phyloP scores from a whole-genome alignment of 2,329 filamentous ascomycete genomes.

The Juglanconis juglandina region DNA sequence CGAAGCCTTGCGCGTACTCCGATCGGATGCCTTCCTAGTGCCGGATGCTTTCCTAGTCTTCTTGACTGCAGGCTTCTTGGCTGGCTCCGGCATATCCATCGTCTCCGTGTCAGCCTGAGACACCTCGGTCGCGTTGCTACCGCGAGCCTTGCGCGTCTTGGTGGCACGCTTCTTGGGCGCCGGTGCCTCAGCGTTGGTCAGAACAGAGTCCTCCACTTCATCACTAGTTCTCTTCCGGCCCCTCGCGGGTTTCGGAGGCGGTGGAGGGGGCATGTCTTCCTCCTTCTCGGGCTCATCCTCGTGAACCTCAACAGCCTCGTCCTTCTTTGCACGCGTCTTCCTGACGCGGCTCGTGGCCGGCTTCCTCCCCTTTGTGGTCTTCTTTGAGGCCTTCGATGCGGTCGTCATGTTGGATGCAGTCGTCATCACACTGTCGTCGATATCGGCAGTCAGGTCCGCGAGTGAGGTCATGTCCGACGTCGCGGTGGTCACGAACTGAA shows the following conservation, averaged over 20 bases:
- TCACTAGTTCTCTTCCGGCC: slow-evolving; percentile 65
- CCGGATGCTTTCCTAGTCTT: slow-evolving; percentile 40
- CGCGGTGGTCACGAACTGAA: slow-evolving; percentile 52
- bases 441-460: slow-evolving; percentile 44
- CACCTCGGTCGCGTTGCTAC: slow-evolving; percentile 41
- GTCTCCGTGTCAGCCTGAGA: slow-evolving; percentile 40
- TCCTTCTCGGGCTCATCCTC: slow-evolving; percentile 31
- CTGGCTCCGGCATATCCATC: slow-evolving; percentile 31
- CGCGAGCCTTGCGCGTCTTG: slow-evolving; percentile 44
- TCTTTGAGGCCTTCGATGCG: slow-evolving; percentile 42
- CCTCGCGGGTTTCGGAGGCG: slow-evolving; percentile 39
- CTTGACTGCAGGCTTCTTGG: slow-evolving; percentile 30
- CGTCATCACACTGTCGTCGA: slow-evolving; percentile 59
- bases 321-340: slow-evolving; percentile 50
- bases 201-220: slow-evolving; percentile 48
- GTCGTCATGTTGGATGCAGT: slow-evolving; percentile 55
- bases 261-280: slow-evolving; percentile 29
- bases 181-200: slow-evolving; percentile 43
- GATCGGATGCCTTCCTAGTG: slow-evolving; percentile 44
- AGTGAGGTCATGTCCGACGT: slow-evolving; percentile 48
- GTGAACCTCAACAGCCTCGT: slow-evolving; percentile 47
- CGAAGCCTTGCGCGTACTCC: slow-evolving; percentile 29
- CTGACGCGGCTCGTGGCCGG: slow-evolving; percentile 43
- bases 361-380: slow-evolving; percentile 54
- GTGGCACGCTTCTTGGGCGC: slow-evolving; percentile 59